phyloP scores from a whole-genome alignment of 75 land plant species.

The Adiantum capillusveneris region DNA sequence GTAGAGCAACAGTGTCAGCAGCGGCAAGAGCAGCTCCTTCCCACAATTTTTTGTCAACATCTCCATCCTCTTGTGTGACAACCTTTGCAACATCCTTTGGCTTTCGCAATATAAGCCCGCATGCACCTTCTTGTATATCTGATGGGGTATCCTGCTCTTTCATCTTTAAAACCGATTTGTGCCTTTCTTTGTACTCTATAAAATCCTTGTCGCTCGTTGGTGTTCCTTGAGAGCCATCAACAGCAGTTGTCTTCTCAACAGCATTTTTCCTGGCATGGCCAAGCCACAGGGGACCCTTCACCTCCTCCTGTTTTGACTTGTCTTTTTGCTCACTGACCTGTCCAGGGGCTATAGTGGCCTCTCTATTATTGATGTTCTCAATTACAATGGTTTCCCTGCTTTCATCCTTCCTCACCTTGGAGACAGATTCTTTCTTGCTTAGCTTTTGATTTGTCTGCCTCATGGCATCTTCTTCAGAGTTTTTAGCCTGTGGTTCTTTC shows the following conservation, averaged over 20 bases:
- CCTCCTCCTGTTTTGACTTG: conserved; percentile 12
- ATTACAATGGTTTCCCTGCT: too few relatives aligned
- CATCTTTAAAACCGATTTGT: conserved; percentile 10
- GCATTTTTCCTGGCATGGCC: conserved; percentile 33
- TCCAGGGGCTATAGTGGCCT: too few relatives aligned
- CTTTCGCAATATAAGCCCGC: conserved; percentile 57
- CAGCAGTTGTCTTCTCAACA: conserved; percentile 10
- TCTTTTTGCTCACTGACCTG: neutral
- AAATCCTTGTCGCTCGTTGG: conserved; percentile 38
- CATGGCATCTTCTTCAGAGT: neutral
- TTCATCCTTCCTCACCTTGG: too few relatives aligned
- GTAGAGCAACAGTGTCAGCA: conserved; percentile 65
- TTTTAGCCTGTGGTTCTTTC: conserved; percentile 18
- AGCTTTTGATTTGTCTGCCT: too few relatives aligned
- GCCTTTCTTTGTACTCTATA: conserved; percentile 79
- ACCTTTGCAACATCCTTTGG: conserved; percentile 25
- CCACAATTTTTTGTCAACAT: conserved; percentile 5
- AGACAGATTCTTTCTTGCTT: too few relatives aligned
- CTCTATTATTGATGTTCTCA: too few relatives aligned
- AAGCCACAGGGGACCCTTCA: conserved; percentile 68
- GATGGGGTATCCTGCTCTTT: neutral
- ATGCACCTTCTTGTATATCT: conserved; percentile 31
- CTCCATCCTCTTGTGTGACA: conserved; percentile 1
- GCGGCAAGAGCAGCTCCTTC: conserved; percentile 35
- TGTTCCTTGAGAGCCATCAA: conserved; percentile 2